These are phyloP conservation scores for Pythium scleroteichum DNA, from an alignment of 352 stramenopile species.

Conservation along the genomic window DNA sequence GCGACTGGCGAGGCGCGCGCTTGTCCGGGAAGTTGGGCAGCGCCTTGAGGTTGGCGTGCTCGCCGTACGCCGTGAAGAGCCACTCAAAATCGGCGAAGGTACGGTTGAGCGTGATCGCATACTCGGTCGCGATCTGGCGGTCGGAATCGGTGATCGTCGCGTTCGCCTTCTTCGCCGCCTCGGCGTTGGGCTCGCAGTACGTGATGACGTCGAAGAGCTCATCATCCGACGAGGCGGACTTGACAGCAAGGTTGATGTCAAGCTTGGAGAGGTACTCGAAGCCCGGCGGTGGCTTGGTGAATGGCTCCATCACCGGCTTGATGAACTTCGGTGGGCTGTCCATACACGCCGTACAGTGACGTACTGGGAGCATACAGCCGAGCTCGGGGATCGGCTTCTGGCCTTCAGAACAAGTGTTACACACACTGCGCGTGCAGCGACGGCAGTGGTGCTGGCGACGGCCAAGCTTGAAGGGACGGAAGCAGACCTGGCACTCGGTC, in stretches of 20 bases:
- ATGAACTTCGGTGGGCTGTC: conserved; percentile 78
- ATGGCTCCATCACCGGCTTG: conserved; percentile 73
- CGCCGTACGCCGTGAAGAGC: conserved; percentile 72
- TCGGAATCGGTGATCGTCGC: conserved; percentile 77
- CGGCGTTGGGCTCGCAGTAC: conserved; percentile 77
- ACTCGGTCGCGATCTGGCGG: conserved; percentile 78
- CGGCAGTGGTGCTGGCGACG: conserved; percentile 83
- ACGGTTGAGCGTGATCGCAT: conserved; percentile 67
- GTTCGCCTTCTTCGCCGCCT: conserved; percentile 48
- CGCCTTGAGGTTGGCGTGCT: conserved; percentile 80
- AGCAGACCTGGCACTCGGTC: conserved; percentile 89
- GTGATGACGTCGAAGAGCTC: conserved; percentile 78
- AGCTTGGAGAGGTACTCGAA: conserved; percentile 88
- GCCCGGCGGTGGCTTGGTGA: conserved; percentile 71
- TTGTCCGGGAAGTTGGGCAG: conserved; percentile 81
- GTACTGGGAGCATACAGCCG: conserved; percentile 73
- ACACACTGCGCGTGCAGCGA: conserved; percentile 83
- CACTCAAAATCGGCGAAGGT: conserved; percentile 84
- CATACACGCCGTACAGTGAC: conserved; percentile 82
- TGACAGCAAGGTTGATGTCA: conserved; percentile 71
- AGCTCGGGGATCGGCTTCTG: conserved; percentile 84
- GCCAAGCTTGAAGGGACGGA: conserved; percentile 84
- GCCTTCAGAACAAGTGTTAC: conserved; percentile 82
- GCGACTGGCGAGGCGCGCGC: conserved; percentile 46
- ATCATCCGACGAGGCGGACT: conserved; percentile 39